Conservation (phyloP, 2,329 filamentous ascomycete genomes). For the Alternaria brassicae region DNA sequence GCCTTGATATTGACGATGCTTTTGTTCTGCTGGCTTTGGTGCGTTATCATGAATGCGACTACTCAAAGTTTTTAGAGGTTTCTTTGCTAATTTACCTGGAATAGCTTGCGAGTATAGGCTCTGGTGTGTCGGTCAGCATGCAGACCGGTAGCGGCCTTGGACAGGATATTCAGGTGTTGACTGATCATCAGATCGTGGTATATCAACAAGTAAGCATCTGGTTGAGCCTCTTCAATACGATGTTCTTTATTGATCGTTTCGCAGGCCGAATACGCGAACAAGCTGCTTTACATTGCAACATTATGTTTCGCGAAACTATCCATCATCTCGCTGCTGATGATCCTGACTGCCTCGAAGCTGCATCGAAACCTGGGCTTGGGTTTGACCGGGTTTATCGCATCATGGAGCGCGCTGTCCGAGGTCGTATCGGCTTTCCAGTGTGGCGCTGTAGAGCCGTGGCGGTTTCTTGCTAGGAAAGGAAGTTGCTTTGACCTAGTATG, state of each 20-base stretch:
- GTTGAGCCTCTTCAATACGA: background rate
- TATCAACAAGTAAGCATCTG: slow-evolving; percentile 41
- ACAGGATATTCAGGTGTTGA: slow-evolving; percentile 30
- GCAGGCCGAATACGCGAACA: slow-evolving; percentile 47
- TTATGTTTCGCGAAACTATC: slow-evolving; percentile 46
- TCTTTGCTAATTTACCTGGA: slow-evolving; percentile 15
- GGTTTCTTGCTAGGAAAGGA: slow-evolving; percentile 20
- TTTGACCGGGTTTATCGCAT: slow-evolving; percentile 36
- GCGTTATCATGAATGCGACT: slow-evolving; percentile 7
- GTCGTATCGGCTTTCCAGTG: slow-evolving; percentile 44
- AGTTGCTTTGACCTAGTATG: slow-evolving; percentile 39
- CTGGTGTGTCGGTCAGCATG: slow-evolving; percentile 40
- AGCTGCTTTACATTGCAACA: slow-evolving; percentile 45
- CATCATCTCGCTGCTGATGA: slow-evolving; percentile 47
- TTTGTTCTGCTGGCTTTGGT: slow-evolving; percentile 46
- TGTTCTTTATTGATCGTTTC: background rate
- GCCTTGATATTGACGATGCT: slow-evolving; percentile 45
- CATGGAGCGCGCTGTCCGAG: slow-evolving; percentile 41
- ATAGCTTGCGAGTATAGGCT: slow-evolving; percentile 43
- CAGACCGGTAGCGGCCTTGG: slow-evolving; percentile 45
- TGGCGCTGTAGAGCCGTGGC: slow-evolving; percentile 39
- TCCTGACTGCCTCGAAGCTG: slow-evolving; percentile 40
- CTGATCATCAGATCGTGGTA: slow-evolving; percentile 25
- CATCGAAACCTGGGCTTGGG: slow-evolving; percentile 39
- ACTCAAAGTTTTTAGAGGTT: background rate